Conservation (phyloP, 768 basidiomycete genomes). For the Omphalotus guepiniiformis region DNA sequence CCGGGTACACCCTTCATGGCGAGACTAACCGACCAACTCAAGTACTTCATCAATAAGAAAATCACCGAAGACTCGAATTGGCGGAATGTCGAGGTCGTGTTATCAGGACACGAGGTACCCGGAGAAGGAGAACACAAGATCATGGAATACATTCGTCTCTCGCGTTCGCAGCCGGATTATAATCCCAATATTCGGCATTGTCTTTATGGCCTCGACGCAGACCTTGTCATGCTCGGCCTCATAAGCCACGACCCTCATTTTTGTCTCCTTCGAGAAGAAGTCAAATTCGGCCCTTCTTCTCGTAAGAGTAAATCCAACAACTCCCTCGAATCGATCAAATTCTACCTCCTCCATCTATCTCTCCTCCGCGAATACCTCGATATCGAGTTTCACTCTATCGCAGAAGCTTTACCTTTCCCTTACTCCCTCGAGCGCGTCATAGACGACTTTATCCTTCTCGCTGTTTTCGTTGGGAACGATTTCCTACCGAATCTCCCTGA, state of each 20-base stretch:
- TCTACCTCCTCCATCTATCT: constrained; percentile 92
- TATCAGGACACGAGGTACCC: constrained; percentile 97
- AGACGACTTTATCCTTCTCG: constrained; percentile 95
- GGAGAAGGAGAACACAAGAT: constrained; percentile 99
- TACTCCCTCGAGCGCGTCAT: constrained; percentile 94
- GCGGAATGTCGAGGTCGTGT: constrained; percentile 86
- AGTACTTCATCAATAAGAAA: constrained; percentile 98
- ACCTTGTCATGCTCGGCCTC: constrained; percentile 96
- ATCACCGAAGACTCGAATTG: constrained; percentile 96
- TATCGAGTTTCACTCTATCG: constrained; percentile 83
- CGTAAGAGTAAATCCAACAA: constrained; percentile 64
- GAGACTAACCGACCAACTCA: constrained; percentile 83
- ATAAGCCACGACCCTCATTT: constrained; percentile 99
- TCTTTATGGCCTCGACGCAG: constrained; percentile 96
- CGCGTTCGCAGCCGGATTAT: constrained; percentile 93
- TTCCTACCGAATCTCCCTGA: constrained; percentile 96
- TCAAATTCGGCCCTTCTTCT: constrained; percentile 87
- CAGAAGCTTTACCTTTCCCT: constrained; percentile 61
- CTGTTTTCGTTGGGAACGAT: constrained; percentile 97
- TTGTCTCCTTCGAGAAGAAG: constrained; percentile 94
- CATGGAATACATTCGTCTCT: constrained; percentile 96
- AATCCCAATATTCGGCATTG: constrained; percentile 97
- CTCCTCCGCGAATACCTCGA: constrained; percentile 97
- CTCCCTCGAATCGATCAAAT: constrained; percentile 74
- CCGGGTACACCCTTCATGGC: constrained; percentile 99